These are phyloP conservation scores for Funneliformis geosporum DNA, from an alignment of 192 early-diverging fungal species.

Conservation along the genomic window DNA sequence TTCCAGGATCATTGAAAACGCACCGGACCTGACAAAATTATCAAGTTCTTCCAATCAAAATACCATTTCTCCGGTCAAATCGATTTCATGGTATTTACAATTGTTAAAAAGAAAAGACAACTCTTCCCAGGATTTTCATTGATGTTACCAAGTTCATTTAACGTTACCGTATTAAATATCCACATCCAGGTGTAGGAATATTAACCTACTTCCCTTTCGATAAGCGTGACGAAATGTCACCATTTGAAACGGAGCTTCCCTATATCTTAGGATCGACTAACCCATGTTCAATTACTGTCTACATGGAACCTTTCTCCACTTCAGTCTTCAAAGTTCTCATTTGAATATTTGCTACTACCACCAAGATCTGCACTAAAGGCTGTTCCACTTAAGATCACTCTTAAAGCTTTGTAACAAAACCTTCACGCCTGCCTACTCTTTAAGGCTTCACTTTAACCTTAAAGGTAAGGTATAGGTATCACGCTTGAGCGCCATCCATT, in stretches of 20 bases:
- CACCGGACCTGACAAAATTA: constrained; percentile 59
- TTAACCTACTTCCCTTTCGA: constrained; percentile 82
- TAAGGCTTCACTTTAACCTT: constrained; percentile 54
- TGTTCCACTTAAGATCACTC: constrained; percentile 65
- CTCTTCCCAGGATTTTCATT: constrained; percentile 65
- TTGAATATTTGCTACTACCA: constrained; percentile 82
- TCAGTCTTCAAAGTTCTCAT: constrained; percentile 84
- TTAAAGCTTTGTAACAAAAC: constrained; percentile 58
- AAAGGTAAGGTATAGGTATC: constrained; percentile 70
- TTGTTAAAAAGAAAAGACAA: constrained; percentile 76
- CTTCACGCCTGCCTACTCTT: constrained; percentile 73
- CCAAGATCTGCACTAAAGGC: constrained; percentile 77
- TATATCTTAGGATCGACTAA: constrained; percentile 79
- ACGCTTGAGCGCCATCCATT: constrained; percentile 81
- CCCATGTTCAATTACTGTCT: constrained; percentile 72
- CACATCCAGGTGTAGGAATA: constrained; percentile 74
- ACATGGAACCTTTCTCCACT: constrained; percentile 79
- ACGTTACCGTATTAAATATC: constrained; percentile 63
- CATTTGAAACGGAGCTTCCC: constrained; percentile 57
- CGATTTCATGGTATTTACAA: constrained; percentile 57
- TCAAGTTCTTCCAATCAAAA: constrained; percentile 52
- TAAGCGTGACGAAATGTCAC: constrained; percentile 47
- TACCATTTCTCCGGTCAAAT: constrained; percentile 65
- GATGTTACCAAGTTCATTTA: constrained; percentile 72
- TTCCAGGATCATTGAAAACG: constrained; percentile 68